These are phyloP conservation scores for Pelargonium myrrhifolium DNA, from an alignment of 441 rosid species.

Conservation along the genomic window DNA sequence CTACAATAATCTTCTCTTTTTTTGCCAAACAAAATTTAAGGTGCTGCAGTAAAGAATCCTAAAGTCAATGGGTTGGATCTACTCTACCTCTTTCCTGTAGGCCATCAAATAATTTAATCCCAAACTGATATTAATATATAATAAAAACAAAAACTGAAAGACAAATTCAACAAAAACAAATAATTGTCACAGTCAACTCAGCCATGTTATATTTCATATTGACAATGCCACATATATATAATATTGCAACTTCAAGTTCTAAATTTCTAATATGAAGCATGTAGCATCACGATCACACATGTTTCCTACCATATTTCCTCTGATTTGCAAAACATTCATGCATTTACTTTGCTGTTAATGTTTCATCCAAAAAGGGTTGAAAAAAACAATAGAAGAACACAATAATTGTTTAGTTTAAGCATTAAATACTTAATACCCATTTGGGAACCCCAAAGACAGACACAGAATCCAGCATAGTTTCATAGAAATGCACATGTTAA, in stretches of 20 bases:
- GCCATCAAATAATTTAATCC: neutral
- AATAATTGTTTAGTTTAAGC: neutral
- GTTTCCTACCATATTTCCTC: neutral
- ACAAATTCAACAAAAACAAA: neutral
- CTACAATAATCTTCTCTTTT: neutral
- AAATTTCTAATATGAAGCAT: neutral
- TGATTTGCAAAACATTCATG: neutral
- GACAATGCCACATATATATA: too few relatives aligned
- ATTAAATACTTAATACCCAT: neutral
- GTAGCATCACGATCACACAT: conserved; percentile 1
- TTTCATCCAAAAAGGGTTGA: neutral
- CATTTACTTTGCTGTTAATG: neutral
- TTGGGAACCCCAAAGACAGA: too few relatives aligned
- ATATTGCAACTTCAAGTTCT: too few relatives aligned
- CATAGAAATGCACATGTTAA: conserved; percentile 19
- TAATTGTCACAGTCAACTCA: conserved; percentile 1
- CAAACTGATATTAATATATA: neutral
- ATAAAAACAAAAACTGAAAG: neutral
- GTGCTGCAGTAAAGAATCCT: neutral
- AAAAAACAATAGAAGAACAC: neutral
- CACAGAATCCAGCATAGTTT: conserved; percentile 17
- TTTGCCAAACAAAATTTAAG: neutral
- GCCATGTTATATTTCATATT: neutral
- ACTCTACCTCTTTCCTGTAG: neutral
- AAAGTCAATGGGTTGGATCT: neutral